Conservation (phyloP, 2,329 filamentous ascomycete genomes). For the Fusarium sp. region DNA sequence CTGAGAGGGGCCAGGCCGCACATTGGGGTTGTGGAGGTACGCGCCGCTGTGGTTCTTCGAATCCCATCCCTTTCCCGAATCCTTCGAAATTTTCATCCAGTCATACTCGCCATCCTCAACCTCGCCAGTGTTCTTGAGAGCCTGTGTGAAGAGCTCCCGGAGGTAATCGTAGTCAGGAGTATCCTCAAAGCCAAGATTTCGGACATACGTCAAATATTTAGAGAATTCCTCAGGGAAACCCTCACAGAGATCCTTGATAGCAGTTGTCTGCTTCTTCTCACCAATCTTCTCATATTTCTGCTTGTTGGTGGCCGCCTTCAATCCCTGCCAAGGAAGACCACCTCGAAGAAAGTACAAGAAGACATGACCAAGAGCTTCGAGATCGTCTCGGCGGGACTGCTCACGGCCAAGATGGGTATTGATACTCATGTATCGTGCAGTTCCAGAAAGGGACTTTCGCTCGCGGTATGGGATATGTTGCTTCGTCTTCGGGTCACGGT, state of each 20-base stretch:
- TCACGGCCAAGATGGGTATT: slow-evolving; percentile 98
- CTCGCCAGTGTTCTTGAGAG: slow-evolving; percentile 91
- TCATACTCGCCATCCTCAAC: slow-evolving; percentile 99
- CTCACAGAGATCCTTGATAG: slow-evolving; percentile 96
- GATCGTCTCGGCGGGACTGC: slow-evolving; percentile 93
- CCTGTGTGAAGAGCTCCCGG: slow-evolving; percentile 94
- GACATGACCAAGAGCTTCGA: slow-evolving; percentile 85
- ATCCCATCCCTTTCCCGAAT: slow-evolving; percentile 89
- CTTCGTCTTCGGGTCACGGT: slow-evolving; percentile 98
- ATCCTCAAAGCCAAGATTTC: slow-evolving; percentile 98
- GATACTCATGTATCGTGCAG: slow-evolving; percentile 99
- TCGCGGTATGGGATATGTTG: slow-evolving; percentile 98
- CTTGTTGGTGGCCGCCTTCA: slow-evolving; percentile 82
- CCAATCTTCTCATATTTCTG: slow-evolving; percentile 99
- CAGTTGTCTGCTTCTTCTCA: slow-evolving; percentile 99
- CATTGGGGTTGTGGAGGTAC: slow-evolving; percentile 80
- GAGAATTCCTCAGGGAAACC: slow-evolving; percentile 97
- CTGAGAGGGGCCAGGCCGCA: slow-evolving; percentile 81
- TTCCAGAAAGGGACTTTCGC: slow-evolving; percentile 95
- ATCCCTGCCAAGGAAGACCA: slow-evolving; percentile 76
- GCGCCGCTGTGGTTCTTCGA: slow-evolving; percentile 71
- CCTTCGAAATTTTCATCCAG: slow-evolving; percentile 97
- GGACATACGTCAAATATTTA: slow-evolving; percentile 96
- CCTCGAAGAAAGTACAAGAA: slow-evolving; percentile 82
- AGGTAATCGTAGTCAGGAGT: slow-evolving; percentile 98